Conservation (phyloP, 768 basidiomycete genomes). For the Sarcodon sp. region DNA sequence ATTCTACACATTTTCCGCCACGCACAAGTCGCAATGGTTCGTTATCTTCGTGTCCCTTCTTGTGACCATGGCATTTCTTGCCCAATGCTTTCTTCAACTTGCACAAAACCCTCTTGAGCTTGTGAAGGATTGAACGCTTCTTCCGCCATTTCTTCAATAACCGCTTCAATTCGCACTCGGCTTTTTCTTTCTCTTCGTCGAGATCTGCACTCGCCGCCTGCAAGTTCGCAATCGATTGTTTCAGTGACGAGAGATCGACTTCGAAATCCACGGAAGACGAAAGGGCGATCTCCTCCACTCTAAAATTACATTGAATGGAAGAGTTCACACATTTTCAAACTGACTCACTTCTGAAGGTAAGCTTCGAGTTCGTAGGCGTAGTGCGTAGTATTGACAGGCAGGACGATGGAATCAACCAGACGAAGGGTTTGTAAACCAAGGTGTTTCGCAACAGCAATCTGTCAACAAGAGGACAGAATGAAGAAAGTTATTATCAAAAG, state of each 20-base stretch:
- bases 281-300: slow-evolving; percentile 29
- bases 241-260: slow-evolving; percentile 28
- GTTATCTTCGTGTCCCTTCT: background rate
- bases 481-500: background rate
- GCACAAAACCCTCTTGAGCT: slow-evolving; percentile 19
- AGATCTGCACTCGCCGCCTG: slow-evolving; percentile 39
- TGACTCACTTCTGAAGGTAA: slow-evolving; percentile 38
- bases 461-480: background rate
- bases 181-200: slow-evolving; percentile 44
- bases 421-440: slow-evolving; percentile 43
- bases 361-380: slow-evolving; percentile 39
- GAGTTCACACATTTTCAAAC: background rate
- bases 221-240: slow-evolving; percentile 31
- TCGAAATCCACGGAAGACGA: slow-evolving; percentile 9
- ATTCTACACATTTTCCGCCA: background rate
- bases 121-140: slow-evolving; percentile 11
- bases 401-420: slow-evolving; percentile 36
- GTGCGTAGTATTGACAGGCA: slow-evolving; percentile 61
- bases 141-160: slow-evolving; percentile 22
- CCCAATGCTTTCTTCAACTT: slow-evolving; percentile 26
- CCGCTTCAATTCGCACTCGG: slow-evolving; percentile 37
- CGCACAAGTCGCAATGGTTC: background rate
- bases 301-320: slow-evolving; percentile 9
- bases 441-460: slow-evolving; percentile 48
- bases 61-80: slow-evolving; percentile 13